Conservation (phyloP, 208 protist genomes). For the Acanthamoeba lenticulata region DNA sequence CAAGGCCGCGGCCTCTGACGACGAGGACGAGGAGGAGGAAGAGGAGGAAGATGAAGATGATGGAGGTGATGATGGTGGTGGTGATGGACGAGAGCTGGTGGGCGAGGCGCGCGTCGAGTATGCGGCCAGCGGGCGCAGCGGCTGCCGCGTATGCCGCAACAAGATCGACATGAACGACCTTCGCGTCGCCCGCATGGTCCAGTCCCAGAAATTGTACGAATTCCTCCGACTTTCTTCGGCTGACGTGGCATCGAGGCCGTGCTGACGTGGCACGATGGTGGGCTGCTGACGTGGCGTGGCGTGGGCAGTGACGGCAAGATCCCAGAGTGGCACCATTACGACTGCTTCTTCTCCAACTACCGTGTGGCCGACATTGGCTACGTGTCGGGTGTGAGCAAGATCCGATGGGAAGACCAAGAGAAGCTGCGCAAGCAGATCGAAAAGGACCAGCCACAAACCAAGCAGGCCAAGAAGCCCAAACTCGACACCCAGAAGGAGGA, state of each 20-base stretch:
- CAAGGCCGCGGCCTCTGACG: background rate
- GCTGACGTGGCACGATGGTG: background rate
- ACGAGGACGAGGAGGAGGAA: background rate
- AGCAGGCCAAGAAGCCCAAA: background rate
- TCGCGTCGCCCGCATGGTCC: background rate
- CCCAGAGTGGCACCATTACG: conserved; percentile 27
- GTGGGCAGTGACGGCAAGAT: background rate
- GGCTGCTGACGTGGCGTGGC: background rate
- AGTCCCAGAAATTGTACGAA: conserved; percentile 17
- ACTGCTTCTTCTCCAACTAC: conserved; percentile 7
- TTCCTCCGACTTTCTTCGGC: background rate
- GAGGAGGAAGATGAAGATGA: conserved; percentile 7
- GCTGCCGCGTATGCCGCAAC: background rate
- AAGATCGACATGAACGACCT: conserved; percentile 26
- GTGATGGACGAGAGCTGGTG: background rate
- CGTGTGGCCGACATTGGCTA: background rate
- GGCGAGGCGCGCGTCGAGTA: background rate
- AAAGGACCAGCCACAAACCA: background rate
- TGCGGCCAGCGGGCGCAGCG: background rate
- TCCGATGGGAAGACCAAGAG: conserved; percentile 34
- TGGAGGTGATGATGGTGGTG: background rate
- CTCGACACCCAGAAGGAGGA: background rate
- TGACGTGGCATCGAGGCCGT: background rate
- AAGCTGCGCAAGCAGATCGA: background rate
- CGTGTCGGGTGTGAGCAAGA: background rate